Base-by-base conservation (phyloP, 768 basidiomycete species). In the Leccinum broughii region DNA sequence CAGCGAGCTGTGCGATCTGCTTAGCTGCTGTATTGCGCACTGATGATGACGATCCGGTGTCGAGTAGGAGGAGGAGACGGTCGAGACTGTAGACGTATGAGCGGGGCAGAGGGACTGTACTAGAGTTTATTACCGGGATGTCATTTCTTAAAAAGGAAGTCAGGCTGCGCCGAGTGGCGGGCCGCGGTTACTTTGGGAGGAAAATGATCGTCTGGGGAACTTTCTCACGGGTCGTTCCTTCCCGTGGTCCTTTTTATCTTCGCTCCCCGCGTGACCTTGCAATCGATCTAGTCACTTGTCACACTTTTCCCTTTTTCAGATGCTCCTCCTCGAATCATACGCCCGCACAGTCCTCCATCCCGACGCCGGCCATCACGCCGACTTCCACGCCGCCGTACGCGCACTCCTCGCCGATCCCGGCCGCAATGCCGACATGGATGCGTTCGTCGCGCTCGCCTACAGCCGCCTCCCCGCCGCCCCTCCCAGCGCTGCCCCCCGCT, bases 21-120 rank as follows among this genome's bases (percentile, higher is more conserved):
- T 93, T 95, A 5, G 95, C 95, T 0, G 97, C 96, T n/a, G 97
- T 97, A 63, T 87, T 87, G 71, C 95, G 85, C 65, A 99, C 89
- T 54, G 90, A 89, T 46, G 83, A 76, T 3, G 94, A 94, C 13
- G 96, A 95, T 50, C 97, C 97, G 39, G 94, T 95, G 74, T 98
- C 95, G 63, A 99, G 85, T 50, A 99, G 84, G 68, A 93, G 84
- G 73, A 99, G 88, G 79, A 99, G 90, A 76, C 97, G 89, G 83
- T 98, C 97, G 80, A 98, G 87, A 80, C 95, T 96, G 68, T 6
- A 56, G 56, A 0, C 56, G 9, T 30, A 9, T 48, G 52, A 59
- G 62, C 7, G 22, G 35, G 34, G 1, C 24, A 48, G 6, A 5
- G 24, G 24, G 26, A 46, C 17, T 7, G 0, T 35, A 51, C 57